Evolutionary conservation across 306 rosid species (phyloP), one percentile per base, ranked within the genome.

Genomic region (Gastrolobium bilobum): DNA sequence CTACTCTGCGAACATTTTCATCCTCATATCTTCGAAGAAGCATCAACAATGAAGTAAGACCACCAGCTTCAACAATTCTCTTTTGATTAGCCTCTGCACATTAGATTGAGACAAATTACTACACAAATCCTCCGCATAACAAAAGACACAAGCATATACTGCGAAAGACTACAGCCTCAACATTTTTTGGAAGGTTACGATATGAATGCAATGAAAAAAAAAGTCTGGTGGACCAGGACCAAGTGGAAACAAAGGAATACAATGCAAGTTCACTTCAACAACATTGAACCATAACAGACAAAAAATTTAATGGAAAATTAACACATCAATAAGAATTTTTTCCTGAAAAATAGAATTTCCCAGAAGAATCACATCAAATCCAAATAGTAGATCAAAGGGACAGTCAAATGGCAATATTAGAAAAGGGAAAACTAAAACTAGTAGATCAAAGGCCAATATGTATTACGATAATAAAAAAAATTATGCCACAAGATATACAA

Each of bases 11-110:
- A 48, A 96, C 91, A 54, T 98, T 96, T 85, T 96, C 98, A 85
- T 96, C 97, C 82, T 93, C 98, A 31, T 87, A 96, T 87, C 93
- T 91, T 87, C 99, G 88, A 82, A 95, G 98, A 85, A 95, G 99
- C 98, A 88, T 89, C 82, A 95, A 81, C 86, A 95, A 89, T 67
- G 98, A 95, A 75, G 95, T 80, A 73, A 96, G 99, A 78, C 97
- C 99, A 40, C 99, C 99, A 69, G 99, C 82, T 81, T 96, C 98
- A 65, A 93, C 99, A 77, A 96, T 96, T 84, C 88, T 91, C 71
- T 96, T 91, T 79, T 93, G 99, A 68, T 96, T 96, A 67, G 92
- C 87, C 77, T 96, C 99, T 96, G 97, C 83, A 88, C 67, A 73
- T 71, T 43, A 78, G 51, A 75, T 69, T 79, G 73, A 81, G 85